A percentile compares a stretch with the other conserved stretches of the same genome.
Evolutionary conservation across 306 rosid genomes (phyloP).

Genomic region (Corylus americana): DNA sequence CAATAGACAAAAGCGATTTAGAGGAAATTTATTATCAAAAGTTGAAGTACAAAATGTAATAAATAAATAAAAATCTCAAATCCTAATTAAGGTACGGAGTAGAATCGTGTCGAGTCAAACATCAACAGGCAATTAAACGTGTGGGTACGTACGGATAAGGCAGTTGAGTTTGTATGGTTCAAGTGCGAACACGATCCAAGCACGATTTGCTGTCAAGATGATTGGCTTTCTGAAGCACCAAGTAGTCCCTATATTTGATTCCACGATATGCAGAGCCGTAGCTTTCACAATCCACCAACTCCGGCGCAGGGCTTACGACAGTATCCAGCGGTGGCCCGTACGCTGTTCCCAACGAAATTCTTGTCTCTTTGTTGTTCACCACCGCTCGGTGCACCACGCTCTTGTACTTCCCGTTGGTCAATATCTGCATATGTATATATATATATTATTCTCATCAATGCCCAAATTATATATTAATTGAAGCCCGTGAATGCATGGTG

Average conservation of each 20-base stretch:
- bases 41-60: too few species aligned
- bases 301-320: conserved; percentile 36
- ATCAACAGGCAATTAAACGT: too few species aligned
- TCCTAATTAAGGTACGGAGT: too few species aligned
- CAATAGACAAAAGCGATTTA: too few species aligned
- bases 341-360: conserved; percentile 51
- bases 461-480: too few species aligned
- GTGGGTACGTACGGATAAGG: too few species aligned
- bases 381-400: conserved; percentile 63
- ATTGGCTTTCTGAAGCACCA: conserved; percentile 41
- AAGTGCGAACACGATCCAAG: conserved; percentile 47
- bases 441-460: too few species aligned
- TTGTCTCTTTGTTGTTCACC: conserved; percentile 41
- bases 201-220: conserved; percentile 36
- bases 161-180: conserved; percentile 1
- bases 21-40: too few species aligned
- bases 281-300: conserved; percentile 23
- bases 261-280: conserved; percentile 23
- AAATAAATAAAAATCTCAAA: too few species aligned
- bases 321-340: conserved; percentile 55
- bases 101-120: too few species aligned
- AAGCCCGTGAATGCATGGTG: too few species aligned
- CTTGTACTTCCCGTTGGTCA: conserved; percentile 61
- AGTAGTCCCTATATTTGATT: conserved; percentile 43
- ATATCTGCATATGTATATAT: conserved; percentile 25